Conservation (phyloP, 1,284 basidiomycete species). For the Ceratobasidium papillatum region DNA sequence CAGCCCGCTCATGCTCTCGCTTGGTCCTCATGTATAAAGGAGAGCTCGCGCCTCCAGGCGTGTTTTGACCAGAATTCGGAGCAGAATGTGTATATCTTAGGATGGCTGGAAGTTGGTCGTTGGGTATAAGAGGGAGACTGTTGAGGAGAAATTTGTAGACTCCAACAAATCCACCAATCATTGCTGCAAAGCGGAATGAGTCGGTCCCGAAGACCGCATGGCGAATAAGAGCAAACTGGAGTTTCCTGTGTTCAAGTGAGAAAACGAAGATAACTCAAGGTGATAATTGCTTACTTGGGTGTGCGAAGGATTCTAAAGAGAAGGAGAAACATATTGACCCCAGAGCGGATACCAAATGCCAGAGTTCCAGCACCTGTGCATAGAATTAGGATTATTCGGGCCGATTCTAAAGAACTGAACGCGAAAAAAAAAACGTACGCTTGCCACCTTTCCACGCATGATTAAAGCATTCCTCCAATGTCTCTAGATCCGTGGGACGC, state of each 20-base stretch:
- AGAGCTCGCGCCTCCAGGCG: conserved; percentile 47
- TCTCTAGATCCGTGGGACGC: conserved; percentile 71
- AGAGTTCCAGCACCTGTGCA: conserved; percentile 76
- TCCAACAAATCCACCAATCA: conserved; percentile 81
- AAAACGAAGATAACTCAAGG: neutral
- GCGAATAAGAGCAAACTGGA: conserved; percentile 68
- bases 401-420: neutral
- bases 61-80: conserved; percentile 41
- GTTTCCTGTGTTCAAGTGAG: conserved; percentile 51
- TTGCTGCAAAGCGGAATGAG: conserved; percentile 81
- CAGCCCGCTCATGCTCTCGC: conserved; percentile 21
- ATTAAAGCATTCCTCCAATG: conserved; percentile 73
- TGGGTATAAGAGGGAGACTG: conserved; percentile 75
- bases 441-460: conserved; percentile 79
- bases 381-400: neutral
- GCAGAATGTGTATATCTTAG: conserved; percentile 50
- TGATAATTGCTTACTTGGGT: conserved; percentile 60
- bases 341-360: conserved; percentile 80
- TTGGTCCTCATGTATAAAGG: conserved; percentile 37
- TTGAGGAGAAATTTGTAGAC: conserved; percentile 87
- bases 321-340: conserved; percentile 80
- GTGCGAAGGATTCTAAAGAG: conserved; percentile 72
- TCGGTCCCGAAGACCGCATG: conserved; percentile 83
- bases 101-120: conserved; percentile 57
- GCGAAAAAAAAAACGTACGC: conserved; percentile 63